Conservation (phyloP, 1,284 basidiomycete species). For the Mycena sp. region DNA sequence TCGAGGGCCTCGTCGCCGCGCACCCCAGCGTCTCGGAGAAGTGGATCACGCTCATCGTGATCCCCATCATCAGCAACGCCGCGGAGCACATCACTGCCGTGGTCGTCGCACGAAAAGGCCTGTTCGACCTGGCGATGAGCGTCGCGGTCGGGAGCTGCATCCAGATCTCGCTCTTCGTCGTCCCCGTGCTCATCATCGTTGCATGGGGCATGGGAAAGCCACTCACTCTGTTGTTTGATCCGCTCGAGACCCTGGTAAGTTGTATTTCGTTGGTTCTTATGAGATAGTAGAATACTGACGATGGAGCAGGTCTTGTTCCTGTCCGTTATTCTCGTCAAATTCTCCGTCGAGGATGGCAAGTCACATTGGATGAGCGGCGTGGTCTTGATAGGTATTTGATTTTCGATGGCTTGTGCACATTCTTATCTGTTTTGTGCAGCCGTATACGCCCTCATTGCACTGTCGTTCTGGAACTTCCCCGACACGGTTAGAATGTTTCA, state of each 20-base stretch:
- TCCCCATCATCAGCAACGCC: constrained; percentile 74
- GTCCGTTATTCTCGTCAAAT: constrained; percentile 68
- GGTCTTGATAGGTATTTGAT: constrained; percentile 56
- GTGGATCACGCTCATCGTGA: constrained; percentile 72
- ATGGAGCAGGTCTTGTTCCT: constrained; percentile 56
- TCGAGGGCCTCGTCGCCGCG: constrained; percentile 47
- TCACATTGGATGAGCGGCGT: constrained; percentile 70
- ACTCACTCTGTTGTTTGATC: constrained; percentile 55
- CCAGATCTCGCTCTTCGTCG: constrained; percentile 74
- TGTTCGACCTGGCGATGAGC: constrained; percentile 61
- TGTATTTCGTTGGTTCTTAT: no score
- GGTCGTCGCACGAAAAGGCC: constrained; percentile 67
- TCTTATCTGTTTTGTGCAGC: constrained; percentile 26
- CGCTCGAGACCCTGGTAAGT: constrained; percentile 43
- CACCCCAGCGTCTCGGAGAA: constrained; percentile 52
- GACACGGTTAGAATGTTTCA: constrained; percentile 47
- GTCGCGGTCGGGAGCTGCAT: constrained; percentile 75
- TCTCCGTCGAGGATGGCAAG: constrained; percentile 69
- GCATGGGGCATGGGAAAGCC: constrained; percentile 61
- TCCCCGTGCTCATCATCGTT: constrained; percentile 64
- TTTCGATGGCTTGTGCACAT: background rate
- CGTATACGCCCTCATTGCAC: constrained; percentile 53
- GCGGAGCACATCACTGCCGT: constrained; percentile 76
- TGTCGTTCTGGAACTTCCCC: constrained; percentile 56
- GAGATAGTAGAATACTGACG: no score